A percentile compares a stretch with the other conserved stretches of the same genome.
Conservation (phyloP, 108 stramenopile species). For the Fragilariopsis cylindrus region DNA sequence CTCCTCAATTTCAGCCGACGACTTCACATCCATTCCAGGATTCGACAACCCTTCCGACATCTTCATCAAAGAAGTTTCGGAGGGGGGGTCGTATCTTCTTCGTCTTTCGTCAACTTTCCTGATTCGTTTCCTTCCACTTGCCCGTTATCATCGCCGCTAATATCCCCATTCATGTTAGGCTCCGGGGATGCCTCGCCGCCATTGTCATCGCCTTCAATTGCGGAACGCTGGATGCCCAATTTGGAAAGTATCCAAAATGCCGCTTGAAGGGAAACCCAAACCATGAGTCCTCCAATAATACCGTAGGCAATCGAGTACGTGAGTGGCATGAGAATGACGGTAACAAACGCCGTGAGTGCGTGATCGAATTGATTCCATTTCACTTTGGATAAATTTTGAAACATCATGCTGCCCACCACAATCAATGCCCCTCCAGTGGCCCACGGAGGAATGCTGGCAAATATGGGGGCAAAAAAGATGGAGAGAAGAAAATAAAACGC, state of each 20-base stretch:
- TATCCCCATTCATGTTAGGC: too few relatives aligned
- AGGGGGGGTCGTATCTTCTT: too few relatives aligned
- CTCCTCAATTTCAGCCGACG: too few relatives aligned
- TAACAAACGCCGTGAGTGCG: conserved; percentile 80
- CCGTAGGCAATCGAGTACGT: conserved; percentile 83
- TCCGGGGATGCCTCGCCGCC: neutral
- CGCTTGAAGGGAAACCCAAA: conserved; percentile 26
- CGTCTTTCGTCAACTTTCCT: too few relatives aligned
- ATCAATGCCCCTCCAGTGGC: conserved; percentile 86
- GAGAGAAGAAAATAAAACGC: conserved; percentile 56
- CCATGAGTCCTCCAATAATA: conserved; percentile 61
- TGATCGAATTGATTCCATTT: conserved; percentile 72
- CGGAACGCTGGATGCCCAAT: conserved; percentile 42
- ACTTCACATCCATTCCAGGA: too few relatives aligned
- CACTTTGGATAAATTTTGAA: conserved; percentile 51
- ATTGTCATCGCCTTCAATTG: conserved; percentile 6
- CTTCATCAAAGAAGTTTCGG: too few relatives aligned
- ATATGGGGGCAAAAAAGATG: conserved; percentile 82
- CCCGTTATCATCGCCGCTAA: too few relatives aligned
- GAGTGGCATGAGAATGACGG: conserved; percentile 83
- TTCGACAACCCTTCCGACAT: too few relatives aligned
- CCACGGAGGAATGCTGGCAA: conserved; percentile 80
- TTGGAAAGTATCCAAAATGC: conserved; percentile 36
- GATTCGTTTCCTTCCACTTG: too few relatives aligned
- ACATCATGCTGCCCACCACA: conserved; percentile 78